Evolutionary conservation across 192 early-diverging fungal genomes (phyloP), one percentile per base, ranked within the genome.

Genomic region (Piromyces finnis): DNA sequence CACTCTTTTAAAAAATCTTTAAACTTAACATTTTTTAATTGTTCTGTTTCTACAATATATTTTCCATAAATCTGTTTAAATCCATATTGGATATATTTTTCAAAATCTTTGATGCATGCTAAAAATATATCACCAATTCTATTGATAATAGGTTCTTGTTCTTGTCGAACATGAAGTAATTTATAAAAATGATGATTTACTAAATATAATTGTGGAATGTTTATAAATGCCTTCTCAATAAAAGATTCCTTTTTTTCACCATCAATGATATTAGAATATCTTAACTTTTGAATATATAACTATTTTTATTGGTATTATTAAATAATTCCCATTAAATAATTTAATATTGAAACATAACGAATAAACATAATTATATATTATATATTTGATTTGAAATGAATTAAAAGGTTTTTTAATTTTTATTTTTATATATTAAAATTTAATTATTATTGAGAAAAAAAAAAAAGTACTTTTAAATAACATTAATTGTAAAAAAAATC

Each of bases 51-150:
- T 82, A 97, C 88, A 36, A 90, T 88, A 84, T 92, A 91, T 85
- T 93, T 93, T 59, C 91, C 93, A 82, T 92, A 93, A 35, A 92
- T 89, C 82, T 95, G 94, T 83, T 94, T 91, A 13, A 91, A 93
- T 51, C 94, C 94, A 85, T 98, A 98, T 35, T 91, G 87, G 30
- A 95, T 90, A 83, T 95, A 97, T 11, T 92, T 90, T 77, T 93
- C 87, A 78, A 96, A 91, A 77, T 88, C 87, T 77, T 87, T 84
- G 9, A 92, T 92, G 84, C 93, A 88, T 79, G 87, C 83, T 41
- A 94, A 78, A 79, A 98, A 92, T 29, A 97, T 90, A 82, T 96
- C 95, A 68, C 96, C 96, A 29, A 98, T 87, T 82, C 92, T 87
- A 80, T 92, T 85, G 79, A 96, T 91, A n/a, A 98, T 87, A 79